Percentiles rank a stretch among this genome's conserved stretches.
phyloP scores from a whole-genome alignment of 176 grass and related monocot species.

The Miscanthus lutarioriparius region DNA sequence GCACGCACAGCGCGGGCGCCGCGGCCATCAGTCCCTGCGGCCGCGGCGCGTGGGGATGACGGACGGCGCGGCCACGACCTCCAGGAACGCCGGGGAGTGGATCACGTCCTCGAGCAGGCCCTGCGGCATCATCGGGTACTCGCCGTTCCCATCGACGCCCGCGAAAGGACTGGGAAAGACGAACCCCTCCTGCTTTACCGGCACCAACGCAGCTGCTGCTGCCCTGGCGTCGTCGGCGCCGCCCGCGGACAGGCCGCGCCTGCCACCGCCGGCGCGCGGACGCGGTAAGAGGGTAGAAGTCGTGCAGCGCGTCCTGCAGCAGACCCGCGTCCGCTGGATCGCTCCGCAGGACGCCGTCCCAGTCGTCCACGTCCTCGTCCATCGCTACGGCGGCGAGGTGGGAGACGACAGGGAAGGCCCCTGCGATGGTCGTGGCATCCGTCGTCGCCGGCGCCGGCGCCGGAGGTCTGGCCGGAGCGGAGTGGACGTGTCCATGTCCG shows the following conservation, averaged over 20 bases:
- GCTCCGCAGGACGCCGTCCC: slow-evolving; percentile 51
- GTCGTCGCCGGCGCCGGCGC: background rate
- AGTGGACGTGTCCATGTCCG: slow-evolving; percentile 19
- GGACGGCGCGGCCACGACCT: slow-evolving; percentile 42
- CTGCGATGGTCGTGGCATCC: background rate
- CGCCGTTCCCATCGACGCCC: background rate
- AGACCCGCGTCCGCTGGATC: slow-evolving; percentile 69
- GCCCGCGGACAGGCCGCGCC: background rate
- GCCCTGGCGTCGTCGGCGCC: background rate
- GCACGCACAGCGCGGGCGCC: background rate
- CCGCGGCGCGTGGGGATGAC: background rate
- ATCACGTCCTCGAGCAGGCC: slow-evolving; percentile 73
- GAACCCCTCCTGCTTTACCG: slow-evolving; percentile 17
- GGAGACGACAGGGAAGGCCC: background rate
- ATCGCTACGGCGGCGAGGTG: background rate
- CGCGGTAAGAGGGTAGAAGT: slow-evolving; percentile 51
- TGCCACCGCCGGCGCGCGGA: background rate
- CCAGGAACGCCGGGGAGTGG: slow-evolving; percentile 63
- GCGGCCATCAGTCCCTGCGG: slow-evolving; percentile 16
- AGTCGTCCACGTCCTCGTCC: slow-evolving; percentile 33
- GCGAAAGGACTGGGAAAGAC: background rate
- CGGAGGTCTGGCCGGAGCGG: background rate
- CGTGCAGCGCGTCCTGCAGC: slow-evolving; percentile 81
- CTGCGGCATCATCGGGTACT: slow-evolving; percentile 49
- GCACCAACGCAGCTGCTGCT: background rate